Conservation (phyloP, 306 rosid species). For the Carpinus viminea region DNA sequence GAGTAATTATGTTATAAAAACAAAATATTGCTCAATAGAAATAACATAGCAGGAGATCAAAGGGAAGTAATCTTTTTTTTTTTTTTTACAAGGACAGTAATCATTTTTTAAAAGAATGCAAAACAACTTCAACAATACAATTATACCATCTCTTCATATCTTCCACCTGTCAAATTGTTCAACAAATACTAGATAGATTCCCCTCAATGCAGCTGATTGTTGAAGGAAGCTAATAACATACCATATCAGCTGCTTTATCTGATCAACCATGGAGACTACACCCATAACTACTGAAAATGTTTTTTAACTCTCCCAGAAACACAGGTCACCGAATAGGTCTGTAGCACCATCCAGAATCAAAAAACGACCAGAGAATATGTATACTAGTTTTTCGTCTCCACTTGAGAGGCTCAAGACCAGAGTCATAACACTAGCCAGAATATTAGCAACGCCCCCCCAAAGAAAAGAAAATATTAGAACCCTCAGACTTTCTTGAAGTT, state of each 20-base stretch:
- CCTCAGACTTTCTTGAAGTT: not conserved
- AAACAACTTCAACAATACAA: not conserved
- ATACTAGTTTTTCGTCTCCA: not conserved
- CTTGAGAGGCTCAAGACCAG: not conserved
- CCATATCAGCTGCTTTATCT: constrained; percentile 3
- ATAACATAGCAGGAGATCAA: not conserved
- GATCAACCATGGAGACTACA: not conserved
- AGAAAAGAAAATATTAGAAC: not conserved
- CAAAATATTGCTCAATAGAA: not conserved
- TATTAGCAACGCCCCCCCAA: not conserved
- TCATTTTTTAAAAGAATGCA: not conserved
- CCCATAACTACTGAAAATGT: not conserved
- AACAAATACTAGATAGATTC: not conserved
- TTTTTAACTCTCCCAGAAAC: not conserved
- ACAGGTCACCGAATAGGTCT: not conserved
- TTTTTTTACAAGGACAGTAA: not conserved
- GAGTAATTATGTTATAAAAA: constrained; percentile 4
- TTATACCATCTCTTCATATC: not conserved
- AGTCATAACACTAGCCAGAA: not conserved
- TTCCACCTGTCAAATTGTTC: not conserved
- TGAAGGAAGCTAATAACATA: not conserved
- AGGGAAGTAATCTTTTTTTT: too few relatives aligned
- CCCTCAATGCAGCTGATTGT: not conserved
- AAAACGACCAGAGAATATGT: not conserved
- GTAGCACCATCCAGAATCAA: not conserved